Evolutionary conservation across 2,329 filamentous ascomycete species (phyloP), one percentile per base, ranked within the genome.

Genomic region (Orbilia blumenaviensis): DNA sequence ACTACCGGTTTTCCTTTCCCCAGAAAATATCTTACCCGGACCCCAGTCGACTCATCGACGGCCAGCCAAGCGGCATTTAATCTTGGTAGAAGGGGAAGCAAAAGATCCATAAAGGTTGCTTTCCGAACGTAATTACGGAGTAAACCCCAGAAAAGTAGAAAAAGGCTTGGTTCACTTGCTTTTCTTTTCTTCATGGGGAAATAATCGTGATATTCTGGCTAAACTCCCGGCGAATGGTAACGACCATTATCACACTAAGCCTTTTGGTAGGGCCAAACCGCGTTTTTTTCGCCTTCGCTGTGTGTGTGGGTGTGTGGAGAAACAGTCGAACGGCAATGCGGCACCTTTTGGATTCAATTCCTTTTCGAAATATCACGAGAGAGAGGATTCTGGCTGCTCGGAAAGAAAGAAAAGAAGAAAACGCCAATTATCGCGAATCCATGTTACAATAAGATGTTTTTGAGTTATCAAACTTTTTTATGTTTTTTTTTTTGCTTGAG

Each of bases 71-170:
- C 64, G 71, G 64, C 46, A 68, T 68, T 71, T 68, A 68, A 75
- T 68, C 56, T 75, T 75, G 71, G 64, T 48, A 75, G 36, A 56
- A 68, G 48, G 42, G 62, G 34, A 63, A 52, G 27, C 50, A 32
- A 38, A 56, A 5, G 36, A 61, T 56, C 56, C 42, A 54, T 34
- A 18, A 41, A 23, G 32, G 42, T 38, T 46, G 32, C 36, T 36
- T 58, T 38, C 52, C 29, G 32, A 38, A 25, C 18, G 46, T 41
- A 61, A 61, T 61, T 61, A 42, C 38, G 34, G 61, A 63, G 61
- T 46, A 71, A 71, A 71, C 66, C 66, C 66, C 66, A 71, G 66
- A 71, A 62, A 54, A 46, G 60, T 52, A 46, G 50, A 50, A 56
- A 36, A 66, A 36, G 52, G 52, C 52, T 56, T 56, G 52, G 52